Evolutionary conservation across 257 asterid genomes (phyloP).

Genomic region (Knoxia roxburghii): DNA sequence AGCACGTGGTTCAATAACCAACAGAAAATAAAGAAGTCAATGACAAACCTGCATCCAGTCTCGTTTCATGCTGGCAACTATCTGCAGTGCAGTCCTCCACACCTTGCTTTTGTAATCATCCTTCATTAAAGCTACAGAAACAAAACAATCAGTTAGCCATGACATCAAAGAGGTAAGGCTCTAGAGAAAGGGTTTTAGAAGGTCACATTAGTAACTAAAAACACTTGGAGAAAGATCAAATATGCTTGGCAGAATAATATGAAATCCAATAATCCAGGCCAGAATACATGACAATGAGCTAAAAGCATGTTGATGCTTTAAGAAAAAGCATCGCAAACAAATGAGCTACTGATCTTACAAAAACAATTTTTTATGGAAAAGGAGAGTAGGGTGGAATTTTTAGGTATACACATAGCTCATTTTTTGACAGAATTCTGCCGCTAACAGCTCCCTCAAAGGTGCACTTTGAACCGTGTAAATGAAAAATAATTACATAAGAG

Average conservation of each 20-base stretch:
- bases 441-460: neutral
- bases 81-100: conserved; percentile 28
- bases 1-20: neutral
- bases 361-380: neutral
- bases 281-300: neutral
- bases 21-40: neutral
- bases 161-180: neutral
- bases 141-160: neutral
- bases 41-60: conserved; percentile 82
- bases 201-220: neutral
- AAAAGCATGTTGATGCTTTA: neutral
- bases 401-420: neutral
- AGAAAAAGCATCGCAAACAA: neutral
- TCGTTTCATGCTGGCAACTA: conserved; percentile 76
- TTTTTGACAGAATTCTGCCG: neutral
- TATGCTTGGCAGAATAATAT: neutral
- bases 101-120: conserved; percentile 11
- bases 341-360: neutral
- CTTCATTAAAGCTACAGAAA: conserved; percentile 17
- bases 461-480: neutral
- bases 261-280: neutral
- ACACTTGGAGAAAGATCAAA: neutral
- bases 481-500: neutral
- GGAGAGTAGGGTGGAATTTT: neutral
- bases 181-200: neutral